A percentile compares a stretch with the other conserved stretches of the same genome.
Evolutionary conservation across 2,329 filamentous ascomycete species (phyloP).

Genomic region (Gyromitra esculenta): DNA sequence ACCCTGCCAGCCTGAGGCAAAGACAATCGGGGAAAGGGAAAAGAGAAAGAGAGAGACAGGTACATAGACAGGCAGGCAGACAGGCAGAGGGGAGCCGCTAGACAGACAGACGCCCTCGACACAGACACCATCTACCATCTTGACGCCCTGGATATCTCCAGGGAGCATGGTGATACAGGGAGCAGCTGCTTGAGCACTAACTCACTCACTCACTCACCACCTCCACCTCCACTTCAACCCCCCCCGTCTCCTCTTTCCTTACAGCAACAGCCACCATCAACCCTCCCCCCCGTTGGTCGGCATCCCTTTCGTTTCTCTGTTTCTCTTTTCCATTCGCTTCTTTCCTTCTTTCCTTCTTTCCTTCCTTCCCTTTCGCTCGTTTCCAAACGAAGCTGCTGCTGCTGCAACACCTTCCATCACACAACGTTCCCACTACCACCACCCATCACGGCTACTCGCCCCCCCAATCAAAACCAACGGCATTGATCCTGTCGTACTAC

Average conservation of each 20-base stretch:
- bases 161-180: conserved; percentile 50
- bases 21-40: conserved; percentile 1
- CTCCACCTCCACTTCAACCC: conserved; percentile 29
- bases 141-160: conserved; percentile 41
- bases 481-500: conserved; percentile 48
- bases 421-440: conserved; percentile 15
- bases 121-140: conserved; percentile 35
- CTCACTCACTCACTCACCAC: conserved; percentile 21
- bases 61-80: no score
- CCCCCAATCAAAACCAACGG: conserved; percentile 30
- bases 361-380: conserved; percentile 29
- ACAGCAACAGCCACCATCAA: conserved; percentile 21
- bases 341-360: conserved; percentile 29
- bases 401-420: conserved; percentile 45
- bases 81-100: conserved; percentile 9
- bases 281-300: conserved; percentile 34
- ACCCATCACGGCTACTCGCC: conserved; percentile 38
- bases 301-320: conserved; percentile 45
- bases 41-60: not conserved
- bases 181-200: conserved; percentile 43
- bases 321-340: conserved; percentile 41
- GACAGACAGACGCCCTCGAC: conserved; percentile 38
- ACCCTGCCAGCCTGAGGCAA: not conserved
- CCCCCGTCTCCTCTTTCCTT: conserved; percentile 36
- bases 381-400: conserved; percentile 38